Evolutionary conservation across 129 eudicot genomes (phyloP).

Genomic region (Artemisia tridentata): DNA sequence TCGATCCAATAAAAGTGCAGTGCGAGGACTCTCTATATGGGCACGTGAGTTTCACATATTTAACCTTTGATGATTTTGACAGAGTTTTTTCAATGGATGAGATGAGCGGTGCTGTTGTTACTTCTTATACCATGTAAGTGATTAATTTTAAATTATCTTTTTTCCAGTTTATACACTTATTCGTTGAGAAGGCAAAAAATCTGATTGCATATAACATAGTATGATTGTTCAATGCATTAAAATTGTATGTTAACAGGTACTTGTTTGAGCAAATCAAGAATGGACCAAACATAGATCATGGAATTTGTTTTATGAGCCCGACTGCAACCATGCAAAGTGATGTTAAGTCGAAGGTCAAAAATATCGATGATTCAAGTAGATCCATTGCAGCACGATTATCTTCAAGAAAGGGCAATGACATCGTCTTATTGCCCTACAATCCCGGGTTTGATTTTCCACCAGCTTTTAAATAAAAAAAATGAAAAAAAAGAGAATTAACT

Average conservation of each 20-base stretch:
- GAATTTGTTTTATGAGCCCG: neutral
- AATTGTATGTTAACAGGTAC: neutral
- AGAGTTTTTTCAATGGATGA: neutral
- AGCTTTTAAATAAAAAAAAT: neutral
- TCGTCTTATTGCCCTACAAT: neutral
- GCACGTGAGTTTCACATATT: neutral
- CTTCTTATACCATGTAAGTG: neutral
- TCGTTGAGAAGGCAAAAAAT: neutral
- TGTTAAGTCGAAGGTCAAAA: neutral
- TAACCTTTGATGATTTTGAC: neutral
- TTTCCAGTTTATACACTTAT: neutral
- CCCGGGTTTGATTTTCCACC: neutral
- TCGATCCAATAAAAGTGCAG: neutral
- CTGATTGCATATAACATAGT: neutral
- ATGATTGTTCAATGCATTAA: neutral
- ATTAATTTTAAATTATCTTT: neutral
- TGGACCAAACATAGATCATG: neutral
- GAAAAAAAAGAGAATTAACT: neutral
- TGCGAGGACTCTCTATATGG: neutral
- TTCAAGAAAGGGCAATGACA: neutral
- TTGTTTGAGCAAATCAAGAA: neutral
- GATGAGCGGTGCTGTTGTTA: neutral
- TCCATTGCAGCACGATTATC: neutral
- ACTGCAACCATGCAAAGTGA: neutral
- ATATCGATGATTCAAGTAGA: conserved; percentile 2